Evolutionary conservation across 805 yeast species (phyloP), one percentile per base, ranked within the genome.

Genomic region (Schwanniomyces sp.): DNA sequence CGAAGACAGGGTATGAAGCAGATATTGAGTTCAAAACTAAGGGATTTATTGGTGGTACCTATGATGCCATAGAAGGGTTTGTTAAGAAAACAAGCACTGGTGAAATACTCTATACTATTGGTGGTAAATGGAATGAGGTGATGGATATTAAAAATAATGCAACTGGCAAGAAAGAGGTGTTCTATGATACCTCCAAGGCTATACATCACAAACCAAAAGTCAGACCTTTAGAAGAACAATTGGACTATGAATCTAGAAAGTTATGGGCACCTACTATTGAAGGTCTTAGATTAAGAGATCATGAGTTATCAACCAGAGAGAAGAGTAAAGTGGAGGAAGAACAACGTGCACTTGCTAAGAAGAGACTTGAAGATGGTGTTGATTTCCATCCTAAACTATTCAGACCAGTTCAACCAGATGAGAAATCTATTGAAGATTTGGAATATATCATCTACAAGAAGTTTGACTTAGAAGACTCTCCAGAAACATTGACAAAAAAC

Each of bases 11-110:
- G 11, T 77, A 78, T 50, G 76, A 79, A 46, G 90, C 92, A 4
- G 92, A 86, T 62, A 86, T 94, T 44, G 98, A 94, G 55, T 94
- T 94, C 70, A 91, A 94, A 64, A 88, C 94, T 5, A 94, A 94
- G 67, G 99, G 99, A 1, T 88, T 91, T 62, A 88, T 94, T 38
- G 79, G 91, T 18, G 99, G 99, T 17, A 80, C 92, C 3, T 94
- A 92, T 66, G 95, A 94, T 64, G 88, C 88, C 7, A 88, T 94
- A 52, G 86, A 81, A 55, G 99, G 98, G 45, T 67, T 64, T 5
- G 76, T 91, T 45, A 82, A 78, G 59, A 55, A 57, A 12, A 26
- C 57, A 3, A 76, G 79, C 42, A 60, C 69, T 6, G 57, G 74
- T 26, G 82, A 85, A 54, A 72, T 72, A 2, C 64, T 85, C 30